Percentiles rank a stretch among this genome's conserved stretches.
Conservation (phyloP, 306 rosid genomes). For the Abrus pulchellus region DNA sequence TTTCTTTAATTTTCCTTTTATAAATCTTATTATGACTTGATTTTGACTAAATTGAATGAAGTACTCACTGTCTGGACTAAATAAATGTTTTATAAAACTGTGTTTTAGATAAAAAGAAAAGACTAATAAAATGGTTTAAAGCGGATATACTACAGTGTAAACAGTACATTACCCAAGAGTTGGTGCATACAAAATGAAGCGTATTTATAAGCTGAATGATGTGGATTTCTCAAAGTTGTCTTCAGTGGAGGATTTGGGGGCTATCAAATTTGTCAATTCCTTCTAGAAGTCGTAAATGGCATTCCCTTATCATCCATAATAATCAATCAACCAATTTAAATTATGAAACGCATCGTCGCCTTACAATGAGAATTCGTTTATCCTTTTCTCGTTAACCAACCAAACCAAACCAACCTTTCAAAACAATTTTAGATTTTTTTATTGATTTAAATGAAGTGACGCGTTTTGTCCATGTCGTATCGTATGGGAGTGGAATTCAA, state of each 20-base stretch:
- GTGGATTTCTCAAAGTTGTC: neutral
- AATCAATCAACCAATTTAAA: conserved; percentile 1
- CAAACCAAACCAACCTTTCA: neutral
- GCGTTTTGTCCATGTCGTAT: neutral
- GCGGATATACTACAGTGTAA: neutral
- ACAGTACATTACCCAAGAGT: neutral
- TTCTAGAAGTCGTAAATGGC: conserved; percentile 34
- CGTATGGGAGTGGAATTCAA: neutral
- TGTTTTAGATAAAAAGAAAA: neutral
- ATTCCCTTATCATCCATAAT: neutral
- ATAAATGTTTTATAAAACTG: neutral
- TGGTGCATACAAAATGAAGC: conserved; percentile 2
- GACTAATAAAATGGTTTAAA: neutral
- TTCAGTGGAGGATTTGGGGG: neutral
- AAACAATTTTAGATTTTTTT: neutral
- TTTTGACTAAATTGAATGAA: neutral
- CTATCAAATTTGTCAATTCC: neutral
- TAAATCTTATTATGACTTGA: neutral
- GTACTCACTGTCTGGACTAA: neutral
- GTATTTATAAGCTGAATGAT: neutral
- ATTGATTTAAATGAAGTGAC: neutral
- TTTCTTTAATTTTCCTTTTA: neutral
- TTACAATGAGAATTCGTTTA: neutral
- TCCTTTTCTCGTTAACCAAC: conserved; percentile 1
- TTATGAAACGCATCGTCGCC: neutral